Evolutionary conservation across 192 early-diverging fungal genomes (phyloP).

Genomic region (Coemansia javaensis): DNA sequence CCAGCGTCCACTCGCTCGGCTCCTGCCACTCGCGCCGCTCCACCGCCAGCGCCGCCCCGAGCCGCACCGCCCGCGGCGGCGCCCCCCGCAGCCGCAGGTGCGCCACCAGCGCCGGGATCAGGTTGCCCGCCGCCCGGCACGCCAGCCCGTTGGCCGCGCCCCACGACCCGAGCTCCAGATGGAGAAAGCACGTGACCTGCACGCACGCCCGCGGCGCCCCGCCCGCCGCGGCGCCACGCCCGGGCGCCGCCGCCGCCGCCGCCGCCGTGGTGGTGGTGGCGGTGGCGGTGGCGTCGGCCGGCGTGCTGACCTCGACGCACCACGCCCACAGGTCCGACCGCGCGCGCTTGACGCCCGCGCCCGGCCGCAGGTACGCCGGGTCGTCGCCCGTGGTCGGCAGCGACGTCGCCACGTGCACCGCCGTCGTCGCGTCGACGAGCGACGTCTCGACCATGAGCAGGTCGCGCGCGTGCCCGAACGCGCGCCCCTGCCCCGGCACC

Average conservation of each 20-base stretch:
- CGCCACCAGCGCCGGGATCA: slow-evolving; percentile 44
- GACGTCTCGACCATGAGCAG: slow-evolving; percentile 49
- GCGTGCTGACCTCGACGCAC: slow-evolving; percentile 46
- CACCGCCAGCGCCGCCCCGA: slow-evolving; percentile 25
- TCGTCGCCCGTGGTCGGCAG: slow-evolving; percentile 32
- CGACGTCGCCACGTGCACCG: slow-evolving; percentile 41
- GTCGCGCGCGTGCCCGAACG: slow-evolving; percentile 38
- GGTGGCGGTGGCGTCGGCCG: slow-evolving; percentile 15
- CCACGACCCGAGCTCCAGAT: slow-evolving; percentile 45
- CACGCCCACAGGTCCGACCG: slow-evolving; percentile 41
- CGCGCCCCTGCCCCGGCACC: slow-evolving; percentile 22
- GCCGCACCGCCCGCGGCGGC: slow-evolving; percentile 36
- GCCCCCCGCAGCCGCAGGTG: slow-evolving; percentile 35
- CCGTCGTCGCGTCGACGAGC: slow-evolving; percentile 46
- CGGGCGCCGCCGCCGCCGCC: not conserved
- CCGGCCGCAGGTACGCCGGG: slow-evolving; percentile 34
- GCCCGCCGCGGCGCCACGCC: not conserved
- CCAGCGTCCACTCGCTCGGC: slow-evolving; percentile 1
- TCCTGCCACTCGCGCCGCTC: slow-evolving; percentile 34
- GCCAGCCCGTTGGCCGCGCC: slow-evolving; percentile 29
- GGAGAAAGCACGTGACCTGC: slow-evolving; percentile 43
- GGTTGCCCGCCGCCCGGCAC: slow-evolving; percentile 29
- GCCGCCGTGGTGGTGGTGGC: not conserved
- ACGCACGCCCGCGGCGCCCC: slow-evolving; percentile 26
- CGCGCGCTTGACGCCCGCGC: slow-evolving; percentile 17